A percentile compares a stretch with the other conserved stretches of the same genome.
Conservation (phyloP, 2,329 filamentous ascomycete species). For the Botryotinia narcissicola region DNA sequence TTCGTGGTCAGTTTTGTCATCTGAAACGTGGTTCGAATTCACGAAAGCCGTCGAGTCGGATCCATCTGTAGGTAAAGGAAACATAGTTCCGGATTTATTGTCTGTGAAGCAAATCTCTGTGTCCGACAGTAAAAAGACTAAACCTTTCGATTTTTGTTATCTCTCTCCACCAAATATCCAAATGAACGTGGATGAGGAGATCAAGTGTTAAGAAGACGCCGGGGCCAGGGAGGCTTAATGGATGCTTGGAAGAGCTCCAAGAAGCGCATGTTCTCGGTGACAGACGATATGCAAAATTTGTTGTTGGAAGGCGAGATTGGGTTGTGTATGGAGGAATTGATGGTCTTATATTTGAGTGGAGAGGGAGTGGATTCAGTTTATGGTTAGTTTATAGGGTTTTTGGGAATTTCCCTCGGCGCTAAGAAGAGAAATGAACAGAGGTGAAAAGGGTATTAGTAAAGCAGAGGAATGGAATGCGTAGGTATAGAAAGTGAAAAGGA, state of each 20-base stretch:
- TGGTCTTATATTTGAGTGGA: slow-evolving; percentile 22
- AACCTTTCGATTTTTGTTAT: neutral
- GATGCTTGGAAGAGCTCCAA: slow-evolving; percentile 24
- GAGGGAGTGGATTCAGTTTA: slow-evolving; percentile 17
- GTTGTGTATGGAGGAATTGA: slow-evolving; percentile 14
- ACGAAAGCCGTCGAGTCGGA: neutral
- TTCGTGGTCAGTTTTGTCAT: slow-evolving; percentile 34
- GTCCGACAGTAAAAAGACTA: neutral
- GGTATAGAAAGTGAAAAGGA: neutral
- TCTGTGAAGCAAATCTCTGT: neutral
- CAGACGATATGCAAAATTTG: slow-evolving; percentile 25
- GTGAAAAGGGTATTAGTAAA: neutral
- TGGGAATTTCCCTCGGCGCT: neutral
- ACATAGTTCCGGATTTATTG: slow-evolving; percentile 5
- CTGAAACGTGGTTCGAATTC: slow-evolving; percentile 36
- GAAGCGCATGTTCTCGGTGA: slow-evolving; percentile 35
- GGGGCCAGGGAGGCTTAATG: slow-evolving; percentile 30
- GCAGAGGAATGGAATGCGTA: neutral
- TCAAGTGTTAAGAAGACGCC: slow-evolving; percentile 26
- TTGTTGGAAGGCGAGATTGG: slow-evolving; percentile 21
- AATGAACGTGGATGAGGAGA: neutral
- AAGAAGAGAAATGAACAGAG: neutral
- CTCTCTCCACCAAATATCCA: slow-evolving; percentile 10
- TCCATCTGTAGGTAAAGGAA: neutral
- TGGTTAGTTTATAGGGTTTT: neutral